Percentiles rank a stretch among this genome's conserved stretches.
Conservation (phyloP, 2,329 filamentous ascomycete species). For the Whalleya microplaca region DNA sequence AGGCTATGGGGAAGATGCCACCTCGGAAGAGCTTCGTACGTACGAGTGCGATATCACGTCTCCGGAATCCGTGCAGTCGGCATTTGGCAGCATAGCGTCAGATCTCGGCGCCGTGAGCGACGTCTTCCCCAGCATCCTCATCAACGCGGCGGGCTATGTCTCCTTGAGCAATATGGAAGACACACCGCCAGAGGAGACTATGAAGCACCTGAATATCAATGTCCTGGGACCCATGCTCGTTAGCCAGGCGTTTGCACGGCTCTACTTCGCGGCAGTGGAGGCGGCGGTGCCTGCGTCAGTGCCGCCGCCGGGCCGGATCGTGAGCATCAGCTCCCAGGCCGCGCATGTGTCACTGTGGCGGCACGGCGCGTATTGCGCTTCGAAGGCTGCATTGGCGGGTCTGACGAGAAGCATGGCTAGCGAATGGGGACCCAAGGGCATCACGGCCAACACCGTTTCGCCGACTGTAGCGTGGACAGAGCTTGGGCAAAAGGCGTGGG, state of each 20-base stretch:
- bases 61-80: slow-evolving; percentile 31
- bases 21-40: slow-evolving; percentile 28
- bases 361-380: slow-evolving; percentile 52
- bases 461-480: slow-evolving; percentile 52
- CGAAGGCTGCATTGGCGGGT: slow-evolving; percentile 49
- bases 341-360: slow-evolving; percentile 49
- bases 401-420: slow-evolving; percentile 50
- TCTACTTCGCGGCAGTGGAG: slow-evolving; percentile 41
- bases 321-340: slow-evolving; percentile 50
- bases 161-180: slow-evolving; percentile 47
- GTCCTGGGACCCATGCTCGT: slow-evolving; percentile 49
- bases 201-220: slow-evolving; percentile 48
- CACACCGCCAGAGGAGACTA: slow-evolving; percentile 46
- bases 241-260: slow-evolving; percentile 47
- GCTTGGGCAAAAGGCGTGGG: slow-evolving; percentile 48
- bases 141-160: slow-evolving; percentile 45
- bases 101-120: slow-evolving; percentile 1
- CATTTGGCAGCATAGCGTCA: slow-evolving; percentile 27
- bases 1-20: slow-evolving; percentile 36
- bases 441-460: slow-evolving; percentile 49
- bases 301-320: slow-evolving; percentile 45
- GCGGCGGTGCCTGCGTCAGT: slow-evolving; percentile 20
- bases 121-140: slow-evolving; percentile 32
- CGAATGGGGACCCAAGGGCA: slow-evolving; percentile 49
- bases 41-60: slow-evolving; percentile 42